These are phyloP conservation scores for Linaria vulgaris DNA, from an alignment of 257 asterid genomes.

Conservation along the genomic window DNA sequence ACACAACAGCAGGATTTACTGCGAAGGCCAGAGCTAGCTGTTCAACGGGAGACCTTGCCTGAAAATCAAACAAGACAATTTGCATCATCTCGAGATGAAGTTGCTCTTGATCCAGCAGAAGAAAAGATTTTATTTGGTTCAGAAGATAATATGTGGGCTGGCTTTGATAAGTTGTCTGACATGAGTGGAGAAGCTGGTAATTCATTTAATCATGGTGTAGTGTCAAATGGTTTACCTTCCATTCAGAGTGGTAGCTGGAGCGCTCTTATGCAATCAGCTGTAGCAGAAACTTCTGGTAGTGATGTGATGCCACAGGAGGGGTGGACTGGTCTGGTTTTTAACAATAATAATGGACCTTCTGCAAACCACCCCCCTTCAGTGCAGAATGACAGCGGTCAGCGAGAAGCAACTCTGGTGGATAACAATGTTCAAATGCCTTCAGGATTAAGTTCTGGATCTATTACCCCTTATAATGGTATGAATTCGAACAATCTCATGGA, in stretches of 20 bases:
- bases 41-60: slow-evolving; percentile 39
- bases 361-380: slow-evolving; percentile 38
- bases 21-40: slow-evolving; percentile 43
- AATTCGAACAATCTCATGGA: slow-evolving; percentile 39
- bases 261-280: slow-evolving; percentile 99
- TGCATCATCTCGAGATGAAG: slow-evolving; percentile 50
- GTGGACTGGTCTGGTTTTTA: slow-evolving; percentile 62
- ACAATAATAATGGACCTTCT: slow-evolving; percentile 40
- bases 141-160: slow-evolving; percentile 76
- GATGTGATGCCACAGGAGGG: slow-evolving; percentile 62
- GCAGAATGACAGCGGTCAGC: slow-evolving; percentile 42
- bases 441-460: slow-evolving; percentile 39
- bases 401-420: slow-evolving; percentile 31
- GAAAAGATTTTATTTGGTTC: slow-evolving; percentile 90
- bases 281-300: slow-evolving; percentile 74
- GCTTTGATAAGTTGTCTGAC: slow-evolving; percentile 59
- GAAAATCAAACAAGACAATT: slow-evolving; percentile 39
- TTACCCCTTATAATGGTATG: slow-evolving; percentile 26
- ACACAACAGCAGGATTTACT: slow-evolving; percentile 37
- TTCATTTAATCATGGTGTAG: slow-evolving; percentile 50
- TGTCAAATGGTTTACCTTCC: slow-evolving; percentile 48
- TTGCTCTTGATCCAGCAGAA: slow-evolving; percentile 81
- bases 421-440: slow-evolving; percentile 33
- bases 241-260: slow-evolving; percentile 94
- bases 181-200: slow-evolving; percentile 54